These are phyloP conservation scores for Osmanthus fragrans DNA, from an alignment of 257 asterid genomes.

Conservation along the genomic window DNA sequence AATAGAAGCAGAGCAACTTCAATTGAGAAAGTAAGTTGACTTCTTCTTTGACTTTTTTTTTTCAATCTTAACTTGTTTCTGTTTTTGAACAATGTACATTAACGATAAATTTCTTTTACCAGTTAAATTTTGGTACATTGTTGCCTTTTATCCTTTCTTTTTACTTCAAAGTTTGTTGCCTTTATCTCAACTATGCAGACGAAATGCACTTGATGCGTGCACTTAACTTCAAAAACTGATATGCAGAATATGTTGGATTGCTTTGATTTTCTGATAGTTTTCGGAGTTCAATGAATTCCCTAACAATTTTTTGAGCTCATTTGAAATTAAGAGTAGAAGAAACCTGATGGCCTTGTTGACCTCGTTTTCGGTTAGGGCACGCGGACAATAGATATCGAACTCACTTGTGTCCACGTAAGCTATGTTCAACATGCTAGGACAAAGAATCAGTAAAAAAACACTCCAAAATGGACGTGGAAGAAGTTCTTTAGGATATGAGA, in stretches of 20 bases:
- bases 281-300: neutral
- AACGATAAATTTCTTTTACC: neutral
- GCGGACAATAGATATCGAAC: no score
- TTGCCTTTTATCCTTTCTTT: neutral
- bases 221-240: neutral
- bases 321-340: neutral
- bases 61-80: neutral
- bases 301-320: neutral
- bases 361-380: no score
- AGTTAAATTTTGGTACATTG: neutral
- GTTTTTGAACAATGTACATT: neutral
- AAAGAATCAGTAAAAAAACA: no score
- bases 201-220: neutral
- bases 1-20: slow-evolving; percentile 86
- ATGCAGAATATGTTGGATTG: neutral
- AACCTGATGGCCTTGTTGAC: neutral
- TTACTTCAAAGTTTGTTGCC: neutral
- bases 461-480: no score
- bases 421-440: no score
- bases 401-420: no score
- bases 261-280: neutral
- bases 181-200: neutral
- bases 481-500: no score
- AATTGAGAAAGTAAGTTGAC: slow-evolving; percentile 75
- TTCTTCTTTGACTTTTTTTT: slow-evolving; percentile 31